A percentile compares a stretch with the other conserved stretches of the same genome.
Conservation (phyloP, 345 rosid species). For the Lenwebbia sp. region DNA sequence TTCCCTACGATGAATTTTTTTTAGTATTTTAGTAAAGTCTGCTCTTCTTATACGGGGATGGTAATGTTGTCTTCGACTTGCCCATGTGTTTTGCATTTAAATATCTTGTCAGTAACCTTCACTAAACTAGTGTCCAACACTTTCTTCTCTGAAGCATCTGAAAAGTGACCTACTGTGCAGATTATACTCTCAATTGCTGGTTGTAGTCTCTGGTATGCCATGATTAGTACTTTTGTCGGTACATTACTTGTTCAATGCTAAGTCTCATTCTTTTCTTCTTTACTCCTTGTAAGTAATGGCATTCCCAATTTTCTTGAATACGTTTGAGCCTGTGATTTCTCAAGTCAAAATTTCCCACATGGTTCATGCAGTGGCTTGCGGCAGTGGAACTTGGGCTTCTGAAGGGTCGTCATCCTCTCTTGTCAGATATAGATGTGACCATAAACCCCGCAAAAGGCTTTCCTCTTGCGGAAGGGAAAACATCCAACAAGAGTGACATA, state of each 20-base stretch:
- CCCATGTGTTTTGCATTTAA: not conserved
- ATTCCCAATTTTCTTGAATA: not conserved
- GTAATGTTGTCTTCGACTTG: not conserved
- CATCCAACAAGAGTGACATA: constrained; percentile 19
- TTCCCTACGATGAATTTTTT: not conserved
- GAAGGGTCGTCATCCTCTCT: constrained; percentile 95
- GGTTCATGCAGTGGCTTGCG: constrained; percentile 65
- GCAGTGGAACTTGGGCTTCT: constrained; percentile 93
- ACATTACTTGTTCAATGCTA: not conserved
- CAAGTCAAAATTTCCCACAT: not conserved
- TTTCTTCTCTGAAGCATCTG: not conserved
- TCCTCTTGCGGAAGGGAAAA: constrained; percentile 30
- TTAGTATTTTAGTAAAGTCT: not conserved
- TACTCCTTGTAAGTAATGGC: not conserved
- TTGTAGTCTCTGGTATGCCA: not conserved
- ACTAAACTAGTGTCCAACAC: not conserved
- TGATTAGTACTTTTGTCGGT: not conserved
- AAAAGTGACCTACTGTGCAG: not conserved
- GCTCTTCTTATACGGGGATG: not conserved
- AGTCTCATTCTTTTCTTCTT: not conserved
- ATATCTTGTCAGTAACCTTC: not conserved
- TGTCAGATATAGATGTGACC: constrained; percentile 71
- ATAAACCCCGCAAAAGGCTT: constrained; percentile 61
- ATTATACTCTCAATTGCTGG: not conserved
- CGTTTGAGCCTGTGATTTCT: not conserved